Percentiles rank a stretch among this genome's conserved stretches.
Evolutionary conservation across 164 flowering plant genomes (phyloP).

Genomic region (Malania oleifera): DNA sequence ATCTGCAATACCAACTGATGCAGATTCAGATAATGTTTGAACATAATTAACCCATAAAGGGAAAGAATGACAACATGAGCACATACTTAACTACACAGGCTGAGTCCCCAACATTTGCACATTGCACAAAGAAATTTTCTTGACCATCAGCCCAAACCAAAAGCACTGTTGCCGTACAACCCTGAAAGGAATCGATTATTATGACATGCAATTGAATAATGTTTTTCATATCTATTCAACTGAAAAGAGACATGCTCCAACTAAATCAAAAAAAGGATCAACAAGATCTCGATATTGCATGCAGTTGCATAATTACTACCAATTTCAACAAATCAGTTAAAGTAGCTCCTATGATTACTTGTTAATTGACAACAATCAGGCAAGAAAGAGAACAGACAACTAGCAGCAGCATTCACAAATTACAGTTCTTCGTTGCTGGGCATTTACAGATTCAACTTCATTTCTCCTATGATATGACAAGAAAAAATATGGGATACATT

Average conservation of each 20-base stretch:
- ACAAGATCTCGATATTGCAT: not conserved
- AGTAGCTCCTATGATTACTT: not conserved
- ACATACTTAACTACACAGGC: conserved; percentile 83
- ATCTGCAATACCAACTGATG: no score
- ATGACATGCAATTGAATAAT: conserved; percentile 2
- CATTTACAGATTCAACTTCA: no score
- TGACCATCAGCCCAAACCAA: conserved; percentile 75
- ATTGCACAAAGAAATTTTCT: conserved; percentile 66
- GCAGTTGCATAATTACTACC: not conserved
- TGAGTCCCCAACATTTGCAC: conserved; percentile 99
- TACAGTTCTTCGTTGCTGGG: no score
- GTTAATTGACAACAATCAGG: conserved; percentile 2
- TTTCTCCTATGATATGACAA: no score
- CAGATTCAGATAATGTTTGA: not conserved
- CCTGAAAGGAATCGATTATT: conserved; percentile 47
- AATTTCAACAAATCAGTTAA: not conserved
- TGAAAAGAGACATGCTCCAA: not conserved
- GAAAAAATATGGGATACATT: no score
- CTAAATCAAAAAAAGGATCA: not conserved
- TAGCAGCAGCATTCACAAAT: no score
- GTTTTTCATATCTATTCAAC: not conserved
- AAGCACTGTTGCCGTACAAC: conserved; percentile 95
- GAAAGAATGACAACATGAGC: conserved; percentile 7
- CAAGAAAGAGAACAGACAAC: no score
- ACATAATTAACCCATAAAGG: not conserved